Evolutionary conservation across 1,139 yeast genomes (phyloP).

Genomic region (Magnusiomyces sp.): DNA sequence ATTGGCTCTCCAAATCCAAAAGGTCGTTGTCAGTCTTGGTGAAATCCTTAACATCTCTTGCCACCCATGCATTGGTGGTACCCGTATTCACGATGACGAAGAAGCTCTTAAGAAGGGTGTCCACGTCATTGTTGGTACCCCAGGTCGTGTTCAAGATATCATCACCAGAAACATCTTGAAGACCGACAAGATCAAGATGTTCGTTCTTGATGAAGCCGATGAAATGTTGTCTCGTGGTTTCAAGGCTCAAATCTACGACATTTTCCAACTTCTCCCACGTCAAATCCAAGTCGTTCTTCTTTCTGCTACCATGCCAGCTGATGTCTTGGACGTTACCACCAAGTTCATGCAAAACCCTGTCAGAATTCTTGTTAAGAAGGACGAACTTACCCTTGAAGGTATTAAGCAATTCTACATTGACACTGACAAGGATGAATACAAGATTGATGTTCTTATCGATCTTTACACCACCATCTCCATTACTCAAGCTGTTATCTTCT

Average conservation of each 20-base stretch:
- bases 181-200: slow-evolving; percentile 67
- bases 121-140: slow-evolving; percentile 94
- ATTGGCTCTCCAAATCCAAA: slow-evolving; percentile 80
- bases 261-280: slow-evolving; percentile 70
- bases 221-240: slow-evolving; percentile 85
- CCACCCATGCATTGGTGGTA: slow-evolving; percentile 93
- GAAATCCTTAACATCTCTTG: slow-evolving; percentile 73
- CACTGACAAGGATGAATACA: slow-evolving; percentile 91
- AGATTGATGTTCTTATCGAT: slow-evolving; percentile 89
- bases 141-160: slow-evolving; percentile 88
- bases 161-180: slow-evolving; percentile 63
- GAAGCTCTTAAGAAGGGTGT: slow-evolving; percentile 67
- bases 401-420: slow-evolving; percentile 80
- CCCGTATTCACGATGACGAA: slow-evolving; percentile 71
- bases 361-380: slow-evolving; percentile 81
- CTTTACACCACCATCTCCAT: slow-evolving; percentile 88
- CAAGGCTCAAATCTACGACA: slow-evolving; percentile 86
- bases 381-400: slow-evolving; percentile 82
- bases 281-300: slow-evolving; percentile 87
- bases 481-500: slow-evolving; percentile 92
- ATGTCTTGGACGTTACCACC: slow-evolving; percentile 75
- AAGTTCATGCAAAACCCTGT: slow-evolving; percentile 90
- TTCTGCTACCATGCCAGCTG: slow-evolving; percentile 83
- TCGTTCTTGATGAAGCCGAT: slow-evolving; percentile 91
- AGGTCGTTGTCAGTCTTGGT: slow-evolving; percentile 76